Conservation (phyloP, 345 rosid species). For the Bruguiera sexangula region DNA sequence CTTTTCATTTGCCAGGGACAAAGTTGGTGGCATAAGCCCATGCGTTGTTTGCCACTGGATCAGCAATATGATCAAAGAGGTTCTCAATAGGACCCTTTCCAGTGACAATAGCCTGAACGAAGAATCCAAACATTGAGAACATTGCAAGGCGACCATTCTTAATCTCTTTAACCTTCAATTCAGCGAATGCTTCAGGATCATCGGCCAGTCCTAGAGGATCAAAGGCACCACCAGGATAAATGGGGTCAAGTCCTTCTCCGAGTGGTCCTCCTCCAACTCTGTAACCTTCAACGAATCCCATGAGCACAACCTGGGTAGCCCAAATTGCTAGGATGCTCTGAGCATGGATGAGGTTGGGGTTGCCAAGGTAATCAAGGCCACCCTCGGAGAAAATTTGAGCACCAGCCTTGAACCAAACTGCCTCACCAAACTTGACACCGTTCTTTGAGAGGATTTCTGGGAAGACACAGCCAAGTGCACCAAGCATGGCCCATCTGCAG, state of each 20-base stretch:
- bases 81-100: slow-evolving; percentile 97
- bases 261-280: slow-evolving; percentile 95
- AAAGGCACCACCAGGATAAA: slow-evolving; percentile 95
- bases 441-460: slow-evolving; percentile 81
- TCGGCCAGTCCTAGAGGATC: slow-evolving; percentile 89
- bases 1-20: slow-evolving; percentile 78
- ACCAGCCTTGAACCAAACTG: slow-evolving; percentile 97
- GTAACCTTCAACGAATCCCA: slow-evolving; percentile 95
- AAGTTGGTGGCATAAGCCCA: slow-evolving; percentile 99
- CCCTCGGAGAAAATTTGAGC: slow-evolving; percentile 93
- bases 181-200: slow-evolving; percentile 93
- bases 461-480: slow-evolving; percentile 88
- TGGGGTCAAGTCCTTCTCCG: slow-evolving; percentile 91
- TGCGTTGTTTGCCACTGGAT: slow-evolving; percentile 87
- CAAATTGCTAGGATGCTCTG: slow-evolving; percentile 96
- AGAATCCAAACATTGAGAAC: slow-evolving; percentile 96
- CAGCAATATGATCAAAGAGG: slow-evolving; percentile 81
- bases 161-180: slow-evolving; percentile 91
- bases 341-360: slow-evolving; percentile 92
- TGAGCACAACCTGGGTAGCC: slow-evolving; percentile 91
- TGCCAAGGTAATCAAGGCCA: slow-evolving; percentile 91
- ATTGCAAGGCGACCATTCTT: slow-evolving; percentile 93
- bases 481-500: slow-evolving; percentile 97
- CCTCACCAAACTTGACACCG: slow-evolving; percentile 88
- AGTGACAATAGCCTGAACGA: slow-evolving; percentile 90